Percentiles rank a stretch among this genome's conserved stretches.
Conservation (phyloP, 768 basidiomycete genomes). For the Hysterangium stoloniferum region DNA sequence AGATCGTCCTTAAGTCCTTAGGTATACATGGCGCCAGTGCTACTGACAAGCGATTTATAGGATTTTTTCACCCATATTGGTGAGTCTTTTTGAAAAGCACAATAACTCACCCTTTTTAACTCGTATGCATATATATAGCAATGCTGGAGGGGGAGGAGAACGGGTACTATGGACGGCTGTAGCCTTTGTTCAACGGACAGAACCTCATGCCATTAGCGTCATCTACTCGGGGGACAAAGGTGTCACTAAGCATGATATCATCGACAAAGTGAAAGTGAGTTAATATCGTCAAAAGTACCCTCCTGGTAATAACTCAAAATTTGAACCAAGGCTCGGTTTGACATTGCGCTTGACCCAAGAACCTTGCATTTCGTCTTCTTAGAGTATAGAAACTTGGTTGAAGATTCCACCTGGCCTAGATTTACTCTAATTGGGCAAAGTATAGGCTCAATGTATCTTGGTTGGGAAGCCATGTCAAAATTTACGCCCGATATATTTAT, state of each 20-base stretch:
- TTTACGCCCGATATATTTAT: conserved; percentile 88
- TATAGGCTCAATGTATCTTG: conserved; percentile 77
- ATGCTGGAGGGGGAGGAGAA: conserved; percentile 96
- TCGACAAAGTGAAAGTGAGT: conserved; percentile 72
- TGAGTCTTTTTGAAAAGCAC: conserved; percentile 33
- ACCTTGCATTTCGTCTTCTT: conserved; percentile 81
- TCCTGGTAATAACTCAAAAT: background rate
- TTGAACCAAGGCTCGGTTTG: conserved; percentile 60
- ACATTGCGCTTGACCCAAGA: conserved; percentile 58
- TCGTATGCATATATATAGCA: conserved; percentile 38
- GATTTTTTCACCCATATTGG: conserved; percentile 97
- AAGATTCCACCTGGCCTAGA: conserved; percentile 77
- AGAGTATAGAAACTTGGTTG: conserved; percentile 57
- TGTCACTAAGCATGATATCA: conserved; percentile 70
- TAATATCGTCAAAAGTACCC: background rate
- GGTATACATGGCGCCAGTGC: background rate
- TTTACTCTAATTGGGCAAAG: conserved; percentile 93
- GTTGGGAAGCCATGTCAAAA: conserved; percentile 70
- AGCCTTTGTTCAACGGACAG: conserved; percentile 59
- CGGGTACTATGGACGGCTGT: conserved; percentile 93
- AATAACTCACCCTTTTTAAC: conserved; percentile 12
- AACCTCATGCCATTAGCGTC: conserved; percentile 58
- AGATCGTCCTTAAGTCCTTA: background rate
- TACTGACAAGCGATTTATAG: conserved; percentile 38
- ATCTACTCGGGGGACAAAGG: conserved; percentile 89